Evolutionary conservation across 768 basidiomycete species (phyloP), one percentile per base, ranked within the genome.

Genomic region (Leccinum fibrillosum): DNA sequence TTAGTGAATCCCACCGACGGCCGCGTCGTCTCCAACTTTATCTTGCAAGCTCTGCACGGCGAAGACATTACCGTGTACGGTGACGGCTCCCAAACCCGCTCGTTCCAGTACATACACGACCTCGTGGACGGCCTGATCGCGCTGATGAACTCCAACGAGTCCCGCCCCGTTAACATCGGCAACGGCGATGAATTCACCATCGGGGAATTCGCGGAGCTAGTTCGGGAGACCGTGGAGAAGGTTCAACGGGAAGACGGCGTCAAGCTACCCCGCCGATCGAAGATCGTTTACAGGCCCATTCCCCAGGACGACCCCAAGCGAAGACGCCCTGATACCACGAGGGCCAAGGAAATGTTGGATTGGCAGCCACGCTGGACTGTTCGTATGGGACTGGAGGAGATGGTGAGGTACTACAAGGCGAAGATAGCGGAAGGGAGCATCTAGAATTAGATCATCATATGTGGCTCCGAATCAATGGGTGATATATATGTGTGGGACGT

Each of bases 41-140:
- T 97, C 71, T 91, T 98, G 53, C 95, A 98, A 67, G 97, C 97
- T 15, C 85, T 99, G 54, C 90, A 88, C 67, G 95, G 94, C 52
- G 89, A 98, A 75, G 92, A 98, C 75, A 89, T 99, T 82, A 98
- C 95, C 49, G 93, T 98, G 48, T 96, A 95, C 70, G 93, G 94
- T 53, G 94, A 98, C 70, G 94, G 94, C 63, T 85, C 76, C 47
- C 94, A 96, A 78, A 95, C 94, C 21, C 90, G 94, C 59, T 96
- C 94, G 12, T 94, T 96, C 85, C 94, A 96, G 77, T 99, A 96
- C 76, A 88, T 99, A 59, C 97, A 99, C 78, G 97, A 99, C 74
- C 85, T 99, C 62, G 81, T 96, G 69, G 94, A 98, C 70, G 97
- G 96, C 45, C 77, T 94, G 56, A 94, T 94, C 70, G 84, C 86